Conservation (phyloP, 225 moss, liverwort and hornwort genomes). For the Sphagnum tenellum region DNA sequence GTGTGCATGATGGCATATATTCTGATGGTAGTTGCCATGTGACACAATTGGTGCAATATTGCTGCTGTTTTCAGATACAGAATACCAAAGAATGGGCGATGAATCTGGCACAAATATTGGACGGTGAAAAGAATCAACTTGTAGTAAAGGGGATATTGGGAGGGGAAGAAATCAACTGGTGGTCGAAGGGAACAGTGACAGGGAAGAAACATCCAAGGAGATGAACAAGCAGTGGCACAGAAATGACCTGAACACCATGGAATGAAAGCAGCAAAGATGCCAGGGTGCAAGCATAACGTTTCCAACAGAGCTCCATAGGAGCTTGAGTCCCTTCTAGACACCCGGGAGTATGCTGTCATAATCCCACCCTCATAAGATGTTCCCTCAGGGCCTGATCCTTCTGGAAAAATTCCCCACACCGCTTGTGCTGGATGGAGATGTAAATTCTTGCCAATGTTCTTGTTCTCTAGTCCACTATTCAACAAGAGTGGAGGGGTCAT, state of each 20-base stretch:
- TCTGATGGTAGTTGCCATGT: too few species aligned
- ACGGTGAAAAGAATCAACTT: too few species aligned
- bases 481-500: slow-evolving; percentile 36
- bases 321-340: slow-evolving; percentile 26
- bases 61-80: too few species aligned
- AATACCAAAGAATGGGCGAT: too few species aligned
- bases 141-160: too few species aligned
- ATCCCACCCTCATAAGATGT: slow-evolving; percentile 60
- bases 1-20: background rate
- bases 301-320: slow-evolving; percentile 66
- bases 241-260: slow-evolving; percentile 53
- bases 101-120: too few species aligned
- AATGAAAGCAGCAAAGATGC: slow-evolving; percentile 25
- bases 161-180: too few species aligned
- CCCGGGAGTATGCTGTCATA: slow-evolving; percentile 47
- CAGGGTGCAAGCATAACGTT: slow-evolving; percentile 59
- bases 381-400: slow-evolving; percentile 40
- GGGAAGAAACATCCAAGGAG: too few species aligned
- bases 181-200: too few species aligned
- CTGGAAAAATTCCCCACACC: slow-evolving; percentile 64
- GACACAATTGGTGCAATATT: too few species aligned
- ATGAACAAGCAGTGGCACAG: too few species aligned
- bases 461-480: slow-evolving; percentile 31
- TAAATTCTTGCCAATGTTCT: slow-evolving; percentile 34
- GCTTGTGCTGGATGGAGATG: slow-evolving; percentile 42